Evolutionary conservation across 1,284 basidiomycete genomes (phyloP), one percentile per base, ranked within the genome.

Genomic region (Ceraceosorus guamensis): DNA sequence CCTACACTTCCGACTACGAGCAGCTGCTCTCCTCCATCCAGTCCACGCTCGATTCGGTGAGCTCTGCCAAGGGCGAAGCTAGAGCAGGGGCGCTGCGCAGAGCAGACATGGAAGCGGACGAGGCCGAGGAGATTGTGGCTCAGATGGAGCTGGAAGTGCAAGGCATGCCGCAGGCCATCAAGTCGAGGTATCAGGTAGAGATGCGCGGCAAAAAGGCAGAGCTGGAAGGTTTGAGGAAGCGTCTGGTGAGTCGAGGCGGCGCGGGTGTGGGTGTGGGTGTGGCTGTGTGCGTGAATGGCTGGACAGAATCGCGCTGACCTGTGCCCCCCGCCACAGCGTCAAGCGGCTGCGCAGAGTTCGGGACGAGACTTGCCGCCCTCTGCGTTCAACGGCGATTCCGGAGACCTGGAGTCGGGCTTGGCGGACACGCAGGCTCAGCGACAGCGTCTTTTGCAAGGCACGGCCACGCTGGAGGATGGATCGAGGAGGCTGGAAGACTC

Each of bases 121-220:
- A 99, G 78, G 93, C 92, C 0, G 92, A 97, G 68, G 95, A 99
- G 81, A 91, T 97, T 35, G 61, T 73, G 8, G 90, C 89, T 37
- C 95, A 99, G 83, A 97, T 99, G 93, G 92, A 97, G 78, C 88
- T 98, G 61, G 95, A 99, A 79, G 86, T 95, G n/a, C 91, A 92
- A 72, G 87, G 88, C 10, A 92, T 97, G 76, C 91, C 92, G 0
- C 85, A 88, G 70, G 66, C 69, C 45, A 67, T 75, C 30, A 67
- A 69, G 30, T 64, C 63, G 44, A 59, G 67, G 45, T 76, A 61
- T 45, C 32, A 56, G 3, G 61, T 67, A 1, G 56, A 75, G 46
- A 60, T 76, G 13, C 57, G 67, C 44, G 65, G 59, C 0, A 62
- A 62, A 47, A 67, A 67, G 50, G 53, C 60, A 11, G 61, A 68